Evolutionary conservation across 306 rosid species (phyloP), one percentile per base, ranked within the genome.

Genomic region (Delonix regia): DNA sequence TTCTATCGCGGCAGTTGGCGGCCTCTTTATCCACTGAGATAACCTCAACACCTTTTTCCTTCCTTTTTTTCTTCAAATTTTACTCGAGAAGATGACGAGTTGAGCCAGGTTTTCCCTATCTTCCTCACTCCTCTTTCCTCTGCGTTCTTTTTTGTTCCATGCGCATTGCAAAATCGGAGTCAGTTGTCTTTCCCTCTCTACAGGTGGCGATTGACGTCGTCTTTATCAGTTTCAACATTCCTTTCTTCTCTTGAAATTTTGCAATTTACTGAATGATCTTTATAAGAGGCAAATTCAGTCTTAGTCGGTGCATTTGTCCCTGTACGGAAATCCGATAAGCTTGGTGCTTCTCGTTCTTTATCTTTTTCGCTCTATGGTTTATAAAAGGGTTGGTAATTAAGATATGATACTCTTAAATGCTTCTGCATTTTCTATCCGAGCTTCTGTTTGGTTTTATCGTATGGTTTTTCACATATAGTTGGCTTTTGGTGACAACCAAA

Each of bases 241-340:
- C 0, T 47, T 4, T 47, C 19, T 47, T 44, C n/a, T n/a, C n/a
- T 44, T 7, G 4, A 44, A 12, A 10, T 12, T 16, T 2, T 19
- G 9, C n/a, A 56, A 41, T 41, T 27, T 2, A 39, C 19, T 80
- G 28, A 76, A 76, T 67, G 68, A 1, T 73, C 76, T 55, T 70
- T 6, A 15, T n/a, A 57, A 81, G 78, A 60, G 67, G 72, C 55
- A 5, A 66, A 49, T 44, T 30, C 81, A 22, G 55, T 56, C 45
- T 56, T 9, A 74, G 61, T 64, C 69, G 56, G 71, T 73, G 80
- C 57, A 55, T 80, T 66, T 66, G 69, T 65, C 74, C 5, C 78
- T 56, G n/a, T 55, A 30, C 45, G 42, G 57, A 22, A 73, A 73
- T 68, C 34, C 27, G 52, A 59, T 16, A 22, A 30, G 27, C 16